phyloP scores from a whole-genome alignment of 1,284 basidiomycete genomes.

The Phlebopus sp. region DNA sequence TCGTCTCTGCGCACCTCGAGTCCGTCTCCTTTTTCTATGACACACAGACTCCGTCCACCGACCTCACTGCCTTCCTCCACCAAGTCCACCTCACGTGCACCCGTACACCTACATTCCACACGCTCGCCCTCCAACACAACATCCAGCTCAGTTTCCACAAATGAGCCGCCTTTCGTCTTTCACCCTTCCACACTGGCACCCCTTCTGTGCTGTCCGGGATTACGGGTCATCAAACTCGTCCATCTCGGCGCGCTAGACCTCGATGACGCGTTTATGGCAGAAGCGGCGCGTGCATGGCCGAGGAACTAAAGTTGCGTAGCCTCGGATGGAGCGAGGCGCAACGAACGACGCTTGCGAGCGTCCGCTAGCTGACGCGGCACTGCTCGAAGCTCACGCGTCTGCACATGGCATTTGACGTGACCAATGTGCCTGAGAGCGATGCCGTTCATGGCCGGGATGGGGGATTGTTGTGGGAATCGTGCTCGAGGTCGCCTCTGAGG shows the following conservation, averaged over 20 bases:
- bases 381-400: slow-evolving; percentile 20
- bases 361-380: slow-evolving; percentile 18
- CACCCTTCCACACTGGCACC: slow-evolving; percentile 21
- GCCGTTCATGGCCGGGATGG: neutral
- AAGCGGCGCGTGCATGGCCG: slow-evolving; percentile 29
- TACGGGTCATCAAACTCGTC: slow-evolving; percentile 22
- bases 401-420: slow-evolving; percentile 26
- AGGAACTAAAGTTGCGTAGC: slow-evolving; percentile 26
- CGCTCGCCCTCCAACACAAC: slow-evolving; percentile 29
- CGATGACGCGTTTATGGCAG: slow-evolving; percentile 24
- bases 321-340: slow-evolving; percentile 26
- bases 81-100: slow-evolving; percentile 18
- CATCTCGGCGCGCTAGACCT: slow-evolving; percentile 29
- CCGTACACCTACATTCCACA: slow-evolving; percentile 3
- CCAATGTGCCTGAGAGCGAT: neutral
- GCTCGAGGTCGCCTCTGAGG: slow-evolving; percentile 5
- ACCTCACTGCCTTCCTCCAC: slow-evolving; percentile 26
- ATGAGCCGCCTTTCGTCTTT: slow-evolving; percentile 23
- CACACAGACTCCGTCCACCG: slow-evolving; percentile 19
- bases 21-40: slow-evolving; percentile 26
- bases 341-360: slow-evolving; percentile 22
- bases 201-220: slow-evolving; percentile 18
- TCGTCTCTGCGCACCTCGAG: slow-evolving; percentile 22
- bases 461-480: neutral
- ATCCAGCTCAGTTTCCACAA: slow-evolving; percentile 17